Base-by-base conservation (phyloP, 225 moss, liverwort and hornwort species). In the Takakia lepidozioides region DNA sequence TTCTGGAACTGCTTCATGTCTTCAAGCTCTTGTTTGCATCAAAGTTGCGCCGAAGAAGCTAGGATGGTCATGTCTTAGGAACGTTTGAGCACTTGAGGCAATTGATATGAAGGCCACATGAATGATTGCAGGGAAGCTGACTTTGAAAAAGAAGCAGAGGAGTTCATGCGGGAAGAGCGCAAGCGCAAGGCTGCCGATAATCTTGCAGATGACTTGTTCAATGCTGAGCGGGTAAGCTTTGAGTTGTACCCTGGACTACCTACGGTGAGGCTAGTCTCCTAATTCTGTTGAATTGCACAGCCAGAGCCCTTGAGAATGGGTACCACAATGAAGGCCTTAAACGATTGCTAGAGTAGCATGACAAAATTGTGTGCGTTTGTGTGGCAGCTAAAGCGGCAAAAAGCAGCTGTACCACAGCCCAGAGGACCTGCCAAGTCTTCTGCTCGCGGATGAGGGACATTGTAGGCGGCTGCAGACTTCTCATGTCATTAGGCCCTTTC, bases 181-280 rank as follows among this genome's bases (percentile, higher is more conserved):
- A 73, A 56, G 61, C 83, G 86, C 18, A 83, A 75, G 69, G 80
- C 77, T 28, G 74, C 77, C 18, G 86, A 83, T 60, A 57, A 25
- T 46, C 49, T 75, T 56, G 80, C 83, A 45, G 90, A 91, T 60
- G 90, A 91, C 36, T 66, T 91, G 20, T 91, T 91, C 51, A 65
- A 78, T 57, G 71, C 83, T 59, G 90, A 86, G 38, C 79, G 73
- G 76, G 85, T 82, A 50, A 25, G 29, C 45, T 10, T 22, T 11
- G 19, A 5, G 10, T 46, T n/a, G n/a, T n/a, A n/a, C n/a, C n/a
- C n/a, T n/a, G n/a, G n/a, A n/a, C n/a, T n/a, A n/a, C n/a, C n/a
- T n/a, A n/a, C n/a, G n/a, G n/a, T n/a, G n/a, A n/a, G n/a, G n/a
- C n/a, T n/a, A n/a, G n/a, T 28, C 16, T 49, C 6, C 8, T 20